These are phyloP conservation scores for Batkoa obscura DNA, from an alignment of 371 early-diverging fungal species.

Conservation along the genomic window DNA sequence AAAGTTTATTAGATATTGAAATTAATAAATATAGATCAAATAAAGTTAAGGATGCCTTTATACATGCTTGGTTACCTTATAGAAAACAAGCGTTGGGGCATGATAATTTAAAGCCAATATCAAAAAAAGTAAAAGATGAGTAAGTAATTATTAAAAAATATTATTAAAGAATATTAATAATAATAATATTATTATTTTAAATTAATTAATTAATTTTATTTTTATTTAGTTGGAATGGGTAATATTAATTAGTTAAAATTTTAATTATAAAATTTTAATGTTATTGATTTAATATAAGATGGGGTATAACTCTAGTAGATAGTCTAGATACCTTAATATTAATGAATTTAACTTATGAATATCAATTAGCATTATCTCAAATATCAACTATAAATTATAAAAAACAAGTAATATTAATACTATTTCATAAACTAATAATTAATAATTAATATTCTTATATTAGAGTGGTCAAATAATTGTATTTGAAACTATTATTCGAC, in stretches of 20 bases:
- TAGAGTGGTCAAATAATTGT: too few species aligned
- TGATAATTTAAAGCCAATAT: slow-evolving; percentile 27
- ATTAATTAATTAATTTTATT: too few species aligned
- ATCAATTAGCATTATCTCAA: slow-evolving; percentile 21
- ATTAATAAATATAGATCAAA: too few species aligned
- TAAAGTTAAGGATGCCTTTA: slow-evolving; percentile 27
- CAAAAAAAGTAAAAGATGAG: too few species aligned
- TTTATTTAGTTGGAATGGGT: background rate
- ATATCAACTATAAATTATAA: slow-evolving; percentile 27
- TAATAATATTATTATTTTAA: too few species aligned
- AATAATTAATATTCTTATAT: too few species aligned
- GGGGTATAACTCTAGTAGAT: slow-evolving; percentile 61
- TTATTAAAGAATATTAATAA: too few species aligned
- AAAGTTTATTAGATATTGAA: too few species aligned
- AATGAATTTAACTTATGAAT: slow-evolving; percentile 54
- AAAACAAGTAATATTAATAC: slow-evolving; percentile 10
- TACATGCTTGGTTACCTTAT: slow-evolving; percentile 63
- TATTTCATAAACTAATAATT: slow-evolving; percentile 6
- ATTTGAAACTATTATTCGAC: slow-evolving; percentile 79
- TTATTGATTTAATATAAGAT: slow-evolving; percentile 11
- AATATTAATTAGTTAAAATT: slow-evolving; percentile 4
- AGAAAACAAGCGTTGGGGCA: slow-evolving; percentile 25
- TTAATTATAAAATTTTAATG: too few species aligned
- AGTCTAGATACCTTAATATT: slow-evolving; percentile 61
- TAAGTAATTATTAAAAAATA: too few species aligned